phyloP scores from a whole-genome alignment of 345 rosid genomes.

The Melaleuca alternifolia region DNA sequence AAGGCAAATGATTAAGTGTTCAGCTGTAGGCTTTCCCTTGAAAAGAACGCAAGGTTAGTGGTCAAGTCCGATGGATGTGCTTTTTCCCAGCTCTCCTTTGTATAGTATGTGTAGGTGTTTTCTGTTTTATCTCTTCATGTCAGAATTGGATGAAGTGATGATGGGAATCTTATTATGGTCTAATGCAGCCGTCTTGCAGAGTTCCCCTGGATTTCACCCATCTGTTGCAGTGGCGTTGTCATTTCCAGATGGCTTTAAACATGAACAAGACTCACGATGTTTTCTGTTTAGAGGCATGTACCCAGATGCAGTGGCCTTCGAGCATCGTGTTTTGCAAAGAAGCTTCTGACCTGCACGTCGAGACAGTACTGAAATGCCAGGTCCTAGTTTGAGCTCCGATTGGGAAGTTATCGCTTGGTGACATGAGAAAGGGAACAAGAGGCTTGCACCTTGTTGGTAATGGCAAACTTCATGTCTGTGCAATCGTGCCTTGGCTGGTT shows the following conservation, averaged over 20 bases:
- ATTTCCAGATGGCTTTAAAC: not conserved
- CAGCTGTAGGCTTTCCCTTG: not conserved
- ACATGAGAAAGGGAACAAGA: not conserved
- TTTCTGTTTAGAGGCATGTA: not conserved
- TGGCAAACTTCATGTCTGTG: not conserved
- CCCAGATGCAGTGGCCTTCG: not conserved
- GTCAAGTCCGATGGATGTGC: not conserved
- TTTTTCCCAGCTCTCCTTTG: not conserved
- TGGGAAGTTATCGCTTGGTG: not conserved
- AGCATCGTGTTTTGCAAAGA: not conserved
- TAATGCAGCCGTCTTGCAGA: not conserved
- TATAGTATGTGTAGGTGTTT: not conserved
- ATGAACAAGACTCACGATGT: not conserved
- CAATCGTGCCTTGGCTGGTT: not conserved
- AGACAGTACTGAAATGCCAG: not conserved
- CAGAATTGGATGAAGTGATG: not conserved
- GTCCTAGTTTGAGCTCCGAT: not conserved
- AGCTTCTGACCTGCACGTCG: not conserved
- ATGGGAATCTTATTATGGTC: not conserved
- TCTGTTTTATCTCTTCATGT: not conserved
- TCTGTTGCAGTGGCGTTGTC: not conserved
- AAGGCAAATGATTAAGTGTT: conserved; percentile 3
- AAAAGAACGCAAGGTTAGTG: not conserved
- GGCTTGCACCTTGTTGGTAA: not conserved
- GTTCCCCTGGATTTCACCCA: not conserved